Evolutionary conservation across 2,329 filamentous ascomycete species (phyloP).

Genomic region (Exutisphaerella laricina): DNA sequence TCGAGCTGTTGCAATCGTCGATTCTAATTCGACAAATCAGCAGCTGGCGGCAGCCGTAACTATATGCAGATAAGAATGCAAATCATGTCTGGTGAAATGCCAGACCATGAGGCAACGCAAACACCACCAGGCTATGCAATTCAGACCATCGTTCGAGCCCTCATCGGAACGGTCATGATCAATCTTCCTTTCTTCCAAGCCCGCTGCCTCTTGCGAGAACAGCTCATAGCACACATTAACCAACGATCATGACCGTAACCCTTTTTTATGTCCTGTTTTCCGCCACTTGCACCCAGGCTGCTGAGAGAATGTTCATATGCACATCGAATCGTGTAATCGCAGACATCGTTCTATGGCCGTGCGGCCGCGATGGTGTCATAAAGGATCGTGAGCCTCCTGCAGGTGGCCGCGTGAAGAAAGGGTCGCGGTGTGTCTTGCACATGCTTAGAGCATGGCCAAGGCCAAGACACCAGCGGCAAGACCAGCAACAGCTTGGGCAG

Average conservation of each 20-base stretch:
- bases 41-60: background rate
- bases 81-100: background rate
- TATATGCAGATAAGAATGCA: conserved; percentile 2
- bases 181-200: background rate
- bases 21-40: background rate
- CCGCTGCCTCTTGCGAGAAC: background rate
- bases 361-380: background rate
- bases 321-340: conserved; percentile 23
- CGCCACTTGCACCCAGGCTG: background rate
- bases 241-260: conserved; percentile 3
- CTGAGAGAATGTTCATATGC: conserved; percentile 23
- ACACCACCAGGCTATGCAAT: conserved; percentile 4
- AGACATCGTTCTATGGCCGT: conserved; percentile 10
- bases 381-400: conserved; percentile 15
- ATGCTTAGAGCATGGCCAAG: conserved; percentile 28
- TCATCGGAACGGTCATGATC: conserved; percentile 1
- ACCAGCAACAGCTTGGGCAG: conserved; percentile 26
- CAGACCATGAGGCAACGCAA: background rate
- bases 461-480: conserved; percentile 30
- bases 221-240: conserved; percentile 4
- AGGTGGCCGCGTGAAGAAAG: background rate
- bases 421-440: background rate
- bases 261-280: conserved; percentile 1
- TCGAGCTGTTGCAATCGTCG: background rate
- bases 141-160: background rate